Percentiles rank a stretch among this genome's conserved stretches.
These are phyloP conservation scores for Aurantiochytrium sp. DNA, from an alignment of 108 stramenopile genomes.

Conservation along the genomic window DNA sequence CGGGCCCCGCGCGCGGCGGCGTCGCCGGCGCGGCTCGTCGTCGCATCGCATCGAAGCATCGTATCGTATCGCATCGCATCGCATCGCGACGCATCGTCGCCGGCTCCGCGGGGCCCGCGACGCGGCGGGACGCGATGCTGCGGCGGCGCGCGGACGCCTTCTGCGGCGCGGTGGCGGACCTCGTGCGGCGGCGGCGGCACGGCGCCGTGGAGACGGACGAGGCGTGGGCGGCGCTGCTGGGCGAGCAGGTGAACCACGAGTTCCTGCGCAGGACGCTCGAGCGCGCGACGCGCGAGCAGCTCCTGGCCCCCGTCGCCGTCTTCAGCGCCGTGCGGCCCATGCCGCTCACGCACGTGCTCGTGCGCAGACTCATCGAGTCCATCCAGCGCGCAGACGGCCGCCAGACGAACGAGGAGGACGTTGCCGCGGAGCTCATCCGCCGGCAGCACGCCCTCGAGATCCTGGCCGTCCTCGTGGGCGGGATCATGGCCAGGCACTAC, in stretches of 20 bases:
- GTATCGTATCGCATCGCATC: too few species aligned
- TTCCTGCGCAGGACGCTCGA: neutral
- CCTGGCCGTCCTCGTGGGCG: neutral
- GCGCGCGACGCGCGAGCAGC: neutral
- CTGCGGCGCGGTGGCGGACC: neutral
- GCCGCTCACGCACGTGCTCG: slow-evolving; percentile 29
- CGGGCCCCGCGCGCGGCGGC: too few species aligned
- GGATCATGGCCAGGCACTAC: neutral
- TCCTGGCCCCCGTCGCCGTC: neutral
- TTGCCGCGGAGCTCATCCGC: neutral
- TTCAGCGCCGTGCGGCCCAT: neutral
- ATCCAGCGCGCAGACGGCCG: neutral
- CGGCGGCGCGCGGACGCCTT: neutral
- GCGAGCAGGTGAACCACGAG: neutral
- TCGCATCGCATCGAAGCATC: too few species aligned
- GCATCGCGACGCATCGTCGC: too few species aligned
- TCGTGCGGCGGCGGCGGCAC: neutral
- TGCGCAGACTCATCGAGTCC: neutral
- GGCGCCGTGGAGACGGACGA: neutral
- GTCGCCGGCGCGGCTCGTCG: too few species aligned
- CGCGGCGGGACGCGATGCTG: too few species aligned
- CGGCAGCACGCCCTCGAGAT: neutral
- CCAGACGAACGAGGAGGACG: neutral
- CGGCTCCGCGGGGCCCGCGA: too few species aligned
- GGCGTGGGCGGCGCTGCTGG: neutral